Percentiles rank a stretch among this genome's conserved stretches.
Evolutionary conservation across 1,284 basidiomycete species (phyloP).

Genomic region (Schizophyllum amplum): DNA sequence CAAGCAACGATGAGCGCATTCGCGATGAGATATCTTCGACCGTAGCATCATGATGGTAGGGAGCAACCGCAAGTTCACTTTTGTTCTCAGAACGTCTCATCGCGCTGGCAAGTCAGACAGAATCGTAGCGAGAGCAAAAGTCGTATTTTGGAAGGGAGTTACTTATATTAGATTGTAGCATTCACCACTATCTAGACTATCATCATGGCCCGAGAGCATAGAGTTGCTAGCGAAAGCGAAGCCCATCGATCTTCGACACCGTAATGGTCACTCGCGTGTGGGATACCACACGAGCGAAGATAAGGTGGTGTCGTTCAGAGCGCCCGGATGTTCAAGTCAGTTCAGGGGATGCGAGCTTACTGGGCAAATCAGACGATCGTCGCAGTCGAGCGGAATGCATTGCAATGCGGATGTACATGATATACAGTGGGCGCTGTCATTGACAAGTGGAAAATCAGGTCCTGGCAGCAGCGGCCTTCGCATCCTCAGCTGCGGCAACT

Average conservation of each 20-base stretch:
- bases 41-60: background rate
- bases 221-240: background rate
- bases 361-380: background rate
- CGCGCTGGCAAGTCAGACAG: too few species aligned
- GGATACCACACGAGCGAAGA: background rate
- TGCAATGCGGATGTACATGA: background rate
- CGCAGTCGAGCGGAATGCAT: background rate
- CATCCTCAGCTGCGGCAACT: constrained; percentile 65
- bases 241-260: background rate
- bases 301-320: background rate
- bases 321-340: background rate
- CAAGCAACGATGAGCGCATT: background rate
- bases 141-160: too few species aligned
- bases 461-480: constrained; percentile 34
- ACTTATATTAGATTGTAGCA: too few species aligned
- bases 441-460: constrained; percentile 4
- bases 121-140: too few species aligned
- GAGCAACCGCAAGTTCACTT: background rate
- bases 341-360: background rate
- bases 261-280: background rate
- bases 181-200: background rate
- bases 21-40: too few species aligned
- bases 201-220: background rate
- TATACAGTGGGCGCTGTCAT: background rate
- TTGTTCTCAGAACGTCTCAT: too few species aligned